Evolutionary conservation across 345 rosid species (phyloP).

Genomic region (Excoecaria cochinchinensis): DNA sequence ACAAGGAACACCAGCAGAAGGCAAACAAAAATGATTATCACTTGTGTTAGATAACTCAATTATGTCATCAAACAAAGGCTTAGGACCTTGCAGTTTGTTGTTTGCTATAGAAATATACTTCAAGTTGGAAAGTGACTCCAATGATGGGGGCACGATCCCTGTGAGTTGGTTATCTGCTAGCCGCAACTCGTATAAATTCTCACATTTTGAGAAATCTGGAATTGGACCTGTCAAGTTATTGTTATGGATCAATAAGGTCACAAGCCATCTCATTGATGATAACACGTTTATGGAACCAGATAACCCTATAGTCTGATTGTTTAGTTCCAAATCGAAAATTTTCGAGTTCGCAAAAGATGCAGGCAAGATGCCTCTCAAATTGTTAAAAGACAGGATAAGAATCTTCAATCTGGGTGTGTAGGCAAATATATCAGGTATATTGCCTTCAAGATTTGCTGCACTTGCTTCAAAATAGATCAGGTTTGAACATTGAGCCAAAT

Average conservation of each 20-base stretch:
- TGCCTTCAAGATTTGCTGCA: constrained; percentile 40
- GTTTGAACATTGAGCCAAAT: constrained; percentile 40
- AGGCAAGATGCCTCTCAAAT: constrained; percentile 66
- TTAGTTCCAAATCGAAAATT: too few relatives aligned
- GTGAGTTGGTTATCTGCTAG: constrained; percentile 72
- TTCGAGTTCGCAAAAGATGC: too few relatives aligned
- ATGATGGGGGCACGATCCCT: constrained; percentile 53
- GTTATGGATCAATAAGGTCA: constrained; percentile 68
- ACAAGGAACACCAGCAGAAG: constrained; percentile 42
- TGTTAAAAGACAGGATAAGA: constrained; percentile 69
- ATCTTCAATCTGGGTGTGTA: constrained; percentile 43
- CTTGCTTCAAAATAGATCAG: constrained; percentile 48
- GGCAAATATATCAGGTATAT: constrained; percentile 58
- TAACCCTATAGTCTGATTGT: too few relatives aligned
- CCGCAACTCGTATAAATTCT: constrained; percentile 56
- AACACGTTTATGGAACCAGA: too few relatives aligned
- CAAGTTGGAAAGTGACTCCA: constrained; percentile 40
- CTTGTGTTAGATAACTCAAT: constrained; percentile 29
- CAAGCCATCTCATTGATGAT: constrained; percentile 50
- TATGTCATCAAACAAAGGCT: constrained; percentile 35
- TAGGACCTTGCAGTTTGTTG: constrained; percentile 75
- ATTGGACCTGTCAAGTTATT: constrained; percentile 70
- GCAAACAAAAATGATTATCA: constrained; percentile 47
- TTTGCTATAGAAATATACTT: constrained; percentile 49
- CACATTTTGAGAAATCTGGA: constrained; percentile 66